A percentile compares a stretch with the other conserved stretches of the same genome.
Conservation (phyloP, 495 filamentous ascomycete species). For the Daldinia caldariorum region DNA sequence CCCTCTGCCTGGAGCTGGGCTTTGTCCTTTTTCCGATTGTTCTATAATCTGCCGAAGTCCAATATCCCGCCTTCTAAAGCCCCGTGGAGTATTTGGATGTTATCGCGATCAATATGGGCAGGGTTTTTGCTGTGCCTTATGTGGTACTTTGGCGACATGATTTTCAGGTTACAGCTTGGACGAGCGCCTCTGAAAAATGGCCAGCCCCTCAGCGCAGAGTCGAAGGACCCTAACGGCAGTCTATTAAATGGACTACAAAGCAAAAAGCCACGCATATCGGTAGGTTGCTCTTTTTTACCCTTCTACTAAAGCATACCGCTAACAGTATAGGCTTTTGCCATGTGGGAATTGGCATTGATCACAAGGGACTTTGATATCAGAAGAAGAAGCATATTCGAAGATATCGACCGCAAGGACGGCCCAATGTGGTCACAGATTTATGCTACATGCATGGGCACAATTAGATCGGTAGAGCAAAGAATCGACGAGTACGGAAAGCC, state of each 20-base stretch:
- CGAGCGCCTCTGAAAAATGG: conserved; percentile 83
- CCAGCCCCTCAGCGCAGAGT: conserved; percentile 82
- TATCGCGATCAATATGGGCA: conserved; percentile 69
- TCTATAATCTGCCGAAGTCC: conserved; percentile 78
- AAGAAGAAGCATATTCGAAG: conserved; percentile 84
- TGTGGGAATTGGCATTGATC: conserved; percentile 89
- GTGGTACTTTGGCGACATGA: conserved; percentile 78
- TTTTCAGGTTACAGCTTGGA: conserved; percentile 80
- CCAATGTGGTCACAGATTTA: conserved; percentile 84
- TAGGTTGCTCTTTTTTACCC: conserved; percentile 9
- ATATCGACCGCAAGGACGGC: conserved; percentile 83
- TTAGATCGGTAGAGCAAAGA: conserved; percentile 71
- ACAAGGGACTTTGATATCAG: conserved; percentile 75
- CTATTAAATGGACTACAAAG: conserved; percentile 83
- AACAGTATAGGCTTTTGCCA: conserved; percentile 73
- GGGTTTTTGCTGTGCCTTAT: conserved; percentile 72
- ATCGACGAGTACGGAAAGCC: conserved; percentile 68
- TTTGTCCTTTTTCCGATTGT: conserved; percentile 71
- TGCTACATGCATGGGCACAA: conserved; percentile 68
- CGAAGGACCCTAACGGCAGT: conserved; percentile 91
- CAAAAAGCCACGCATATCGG: conserved; percentile 68
- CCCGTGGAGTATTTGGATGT: conserved; percentile 65
- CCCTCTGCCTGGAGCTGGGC: conserved; percentile 73
- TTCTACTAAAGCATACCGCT: conserved; percentile 24
- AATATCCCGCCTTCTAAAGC: conserved; percentile 67